Percentiles rank a stretch among this genome's conserved stretches.
These are phyloP conservation scores for Leishmania tarentolae DNA, from an alignment of 208 protist species.

Conservation along the genomic window DNA sequence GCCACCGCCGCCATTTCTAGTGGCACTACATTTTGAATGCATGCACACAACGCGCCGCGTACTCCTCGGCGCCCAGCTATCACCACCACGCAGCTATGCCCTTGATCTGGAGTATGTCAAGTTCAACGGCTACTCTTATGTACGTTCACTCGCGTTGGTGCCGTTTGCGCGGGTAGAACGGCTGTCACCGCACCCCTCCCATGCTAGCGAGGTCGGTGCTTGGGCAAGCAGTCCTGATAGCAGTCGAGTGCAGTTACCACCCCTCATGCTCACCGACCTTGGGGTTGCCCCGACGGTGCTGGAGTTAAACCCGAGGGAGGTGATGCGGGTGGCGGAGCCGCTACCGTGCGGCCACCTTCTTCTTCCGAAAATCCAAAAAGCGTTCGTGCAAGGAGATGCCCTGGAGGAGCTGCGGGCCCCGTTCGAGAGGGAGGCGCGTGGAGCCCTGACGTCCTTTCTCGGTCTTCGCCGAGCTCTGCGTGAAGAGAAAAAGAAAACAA, in stretches of 20 bases:
- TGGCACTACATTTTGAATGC: not conserved
- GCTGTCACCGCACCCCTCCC: not conserved
- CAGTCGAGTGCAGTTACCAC: not conserved
- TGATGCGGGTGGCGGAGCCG: constrained; percentile 57
- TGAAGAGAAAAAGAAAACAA: not conserved
- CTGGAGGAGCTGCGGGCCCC: constrained; percentile 32
- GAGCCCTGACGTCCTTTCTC: constrained; percentile 11
- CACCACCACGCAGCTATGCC: constrained; percentile 30
- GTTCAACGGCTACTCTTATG: constrained; percentile 39
- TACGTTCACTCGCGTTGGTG: constrained; percentile 64
- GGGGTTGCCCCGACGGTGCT: constrained; percentile 33
- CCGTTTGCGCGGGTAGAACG: constrained; percentile 38
- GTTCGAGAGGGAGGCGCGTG: constrained; percentile 12
- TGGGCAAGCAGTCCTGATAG: not conserved
- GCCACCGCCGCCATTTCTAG: not conserved
- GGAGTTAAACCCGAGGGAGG: constrained; percentile 35
- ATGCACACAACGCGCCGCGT: constrained; percentile 9
- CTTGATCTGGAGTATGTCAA: constrained; percentile 82
- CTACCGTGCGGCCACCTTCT: constrained; percentile 73
- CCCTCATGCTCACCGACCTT: constrained; percentile 15
- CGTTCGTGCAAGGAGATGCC: constrained; percentile 30
- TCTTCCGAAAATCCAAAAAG: constrained; percentile 21
- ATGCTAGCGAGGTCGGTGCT: not conserved
- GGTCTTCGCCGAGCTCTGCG: constrained; percentile 12
- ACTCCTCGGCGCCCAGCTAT: not conserved